A percentile compares a stretch with the other conserved stretches of the same genome.
Evolutionary conservation across 176 grass and related monocot species (phyloP).

Genomic region (Zoysia japonica): DNA sequence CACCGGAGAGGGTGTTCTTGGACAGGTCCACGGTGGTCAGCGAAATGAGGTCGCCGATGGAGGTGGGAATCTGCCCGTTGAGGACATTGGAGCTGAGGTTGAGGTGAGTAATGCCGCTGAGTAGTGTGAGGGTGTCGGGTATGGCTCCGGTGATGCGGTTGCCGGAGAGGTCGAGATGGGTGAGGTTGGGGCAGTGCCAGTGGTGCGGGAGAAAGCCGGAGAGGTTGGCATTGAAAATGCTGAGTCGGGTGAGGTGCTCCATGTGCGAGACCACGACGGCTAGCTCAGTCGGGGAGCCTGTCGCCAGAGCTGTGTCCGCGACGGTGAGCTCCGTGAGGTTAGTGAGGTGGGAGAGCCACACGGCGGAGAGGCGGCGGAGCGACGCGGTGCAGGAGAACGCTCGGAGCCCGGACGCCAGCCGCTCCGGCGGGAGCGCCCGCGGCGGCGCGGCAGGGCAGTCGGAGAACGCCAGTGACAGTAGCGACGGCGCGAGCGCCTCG

Average conservation of each 20-base stretch:
- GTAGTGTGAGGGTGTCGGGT: constrained; percentile 66
- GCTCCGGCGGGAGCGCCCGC: constrained; percentile 48
- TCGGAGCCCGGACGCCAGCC: constrained; percentile 52
- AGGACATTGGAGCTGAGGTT: constrained; percentile 87
- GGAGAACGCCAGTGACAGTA: constrained; percentile 57
- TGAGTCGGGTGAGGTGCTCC: constrained; percentile 54
- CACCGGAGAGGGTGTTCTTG: constrained; percentile 68
- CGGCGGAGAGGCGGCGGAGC: constrained; percentile 58
- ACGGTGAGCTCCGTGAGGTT: constrained; percentile 82
- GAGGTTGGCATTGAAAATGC: constrained; percentile 71
- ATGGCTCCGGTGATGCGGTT: constrained; percentile 75
- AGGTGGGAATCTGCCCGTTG: constrained; percentile 61
- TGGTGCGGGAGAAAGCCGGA: constrained; percentile 81
- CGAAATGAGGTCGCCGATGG: constrained; percentile 72
- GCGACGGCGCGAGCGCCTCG: constrained; percentile 55
- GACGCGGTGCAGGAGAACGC: constrained; percentile 75
- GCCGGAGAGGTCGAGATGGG: constrained; percentile 76
- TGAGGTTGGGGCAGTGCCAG: constrained; percentile 82
- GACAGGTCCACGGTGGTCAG: constrained; percentile 66
- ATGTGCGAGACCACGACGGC: constrained; percentile 78
- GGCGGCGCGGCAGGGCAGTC: constrained; percentile 66
- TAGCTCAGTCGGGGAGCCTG: constrained; percentile 40
- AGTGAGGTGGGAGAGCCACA: constrained; percentile 71
- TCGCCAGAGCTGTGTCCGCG: constrained; percentile 53
- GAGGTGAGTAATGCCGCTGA: constrained; percentile 59